These are phyloP conservation scores for Penicillium sp. DNA, from an alignment of 2,329 filamentous ascomycete species.

Conservation along the genomic window DNA sequence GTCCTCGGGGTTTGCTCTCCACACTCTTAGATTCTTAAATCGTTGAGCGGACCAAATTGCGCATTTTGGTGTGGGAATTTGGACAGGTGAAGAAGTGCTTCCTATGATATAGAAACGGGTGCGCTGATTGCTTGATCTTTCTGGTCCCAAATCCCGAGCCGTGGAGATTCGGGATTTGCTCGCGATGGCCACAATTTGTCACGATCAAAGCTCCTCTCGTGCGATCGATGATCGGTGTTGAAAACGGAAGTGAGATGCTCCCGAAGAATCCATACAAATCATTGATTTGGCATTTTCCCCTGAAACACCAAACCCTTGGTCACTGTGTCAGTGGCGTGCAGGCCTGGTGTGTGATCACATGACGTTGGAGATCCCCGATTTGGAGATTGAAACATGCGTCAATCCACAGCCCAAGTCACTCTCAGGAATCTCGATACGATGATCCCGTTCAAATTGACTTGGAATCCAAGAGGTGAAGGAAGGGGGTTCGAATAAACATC, in stretches of 20 bases:
- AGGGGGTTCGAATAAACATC: background rate
- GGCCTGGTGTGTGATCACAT: background rate
- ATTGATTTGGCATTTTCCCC: background rate
- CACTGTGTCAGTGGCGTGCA: background rate
- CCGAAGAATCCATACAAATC: conserved; percentile 3
- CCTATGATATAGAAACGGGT: conserved; percentile 30
- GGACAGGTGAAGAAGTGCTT: conserved; percentile 4
- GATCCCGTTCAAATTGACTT: background rate
- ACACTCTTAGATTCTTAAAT: background rate
- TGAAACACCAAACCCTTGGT: background rate
- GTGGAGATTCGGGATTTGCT: conserved; percentile 36
- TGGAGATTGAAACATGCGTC: background rate
- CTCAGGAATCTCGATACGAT: background rate
- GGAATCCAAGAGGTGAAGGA: background rate
- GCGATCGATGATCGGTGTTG: background rate
- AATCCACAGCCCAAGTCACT: background rate
- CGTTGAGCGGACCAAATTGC: background rate
- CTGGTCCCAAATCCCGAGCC: conserved; percentile 36
- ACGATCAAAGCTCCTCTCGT: background rate
- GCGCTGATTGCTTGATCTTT: conserved; percentile 33
- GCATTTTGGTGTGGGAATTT: background rate
- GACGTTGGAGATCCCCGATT: background rate
- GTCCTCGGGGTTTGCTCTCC: background rate
- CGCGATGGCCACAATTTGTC: conserved; percentile 15
- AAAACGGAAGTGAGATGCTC: background rate